Percentiles rank a stretch among this genome's conserved stretches.
Conservation (phyloP, 2,329 filamentous ascomycete genomes). For the Metarhizium humberi region DNA sequence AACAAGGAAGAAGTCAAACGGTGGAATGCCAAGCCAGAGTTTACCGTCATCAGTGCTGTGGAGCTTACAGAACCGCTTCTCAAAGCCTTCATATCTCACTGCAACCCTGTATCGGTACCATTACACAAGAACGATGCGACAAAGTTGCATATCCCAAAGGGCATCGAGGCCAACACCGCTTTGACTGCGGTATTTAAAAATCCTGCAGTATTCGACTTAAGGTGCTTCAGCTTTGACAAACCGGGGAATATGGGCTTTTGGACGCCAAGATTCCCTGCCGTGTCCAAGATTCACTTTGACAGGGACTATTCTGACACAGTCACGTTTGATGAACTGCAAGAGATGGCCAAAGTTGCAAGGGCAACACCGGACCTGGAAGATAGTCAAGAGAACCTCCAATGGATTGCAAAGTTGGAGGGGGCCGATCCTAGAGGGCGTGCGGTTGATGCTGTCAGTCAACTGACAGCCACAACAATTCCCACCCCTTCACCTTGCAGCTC, state of each 20-base stretch:
- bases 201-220: slow-evolving; percentile 70
- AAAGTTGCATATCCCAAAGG: slow-evolving; percentile 35
- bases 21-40: slow-evolving; percentile 44
- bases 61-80: slow-evolving; percentile 45
- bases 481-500: slow-evolving; percentile 22
- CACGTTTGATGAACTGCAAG: slow-evolving; percentile 60
- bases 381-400: slow-evolving; percentile 50
- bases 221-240: slow-evolving; percentile 73
- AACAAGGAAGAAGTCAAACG: slow-evolving; percentile 54
- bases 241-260: slow-evolving; percentile 59
- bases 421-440: slow-evolving; percentile 37
- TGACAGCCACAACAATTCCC: slow-evolving; percentile 28
- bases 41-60: slow-evolving; percentile 57
- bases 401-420: slow-evolving; percentile 51
- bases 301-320: slow-evolving; percentile 59
- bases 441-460: slow-evolving; percentile 36
- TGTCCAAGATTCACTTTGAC: slow-evolving; percentile 71
- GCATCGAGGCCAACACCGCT: slow-evolving; percentile 29
- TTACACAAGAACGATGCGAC: slow-evolving; percentile 30
- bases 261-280: slow-evolving; percentile 66
- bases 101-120: slow-evolving; percentile 31
- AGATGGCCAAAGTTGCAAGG: slow-evolving; percentile 50
- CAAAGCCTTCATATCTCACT: slow-evolving; percentile 37
- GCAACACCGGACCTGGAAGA: slow-evolving; percentile 40
- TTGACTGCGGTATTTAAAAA: slow-evolving; percentile 51